These are phyloP conservation scores for Cymbidium sinense DNA, from an alignment of 106 monocot genomes.

Conservation along the genomic window DNA sequence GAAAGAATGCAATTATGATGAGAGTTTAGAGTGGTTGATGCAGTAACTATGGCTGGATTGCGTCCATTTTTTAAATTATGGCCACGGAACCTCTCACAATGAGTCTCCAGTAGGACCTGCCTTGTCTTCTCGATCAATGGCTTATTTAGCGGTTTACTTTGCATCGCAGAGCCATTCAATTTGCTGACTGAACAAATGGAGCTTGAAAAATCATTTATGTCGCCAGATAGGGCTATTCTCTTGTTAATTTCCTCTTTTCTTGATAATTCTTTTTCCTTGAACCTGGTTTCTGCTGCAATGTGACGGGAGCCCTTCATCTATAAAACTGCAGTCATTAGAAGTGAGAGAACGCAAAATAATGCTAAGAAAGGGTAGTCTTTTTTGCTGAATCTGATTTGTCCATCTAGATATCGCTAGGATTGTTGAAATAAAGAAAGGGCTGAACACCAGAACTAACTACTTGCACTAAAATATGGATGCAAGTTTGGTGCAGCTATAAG, in stretches of 20 bases:
- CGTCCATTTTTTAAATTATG: background rate
- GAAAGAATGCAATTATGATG: too few relatives aligned
- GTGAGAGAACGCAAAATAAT: background rate
- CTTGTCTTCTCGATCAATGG: conserved; percentile 46
- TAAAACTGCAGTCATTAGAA: conserved; percentile 17
- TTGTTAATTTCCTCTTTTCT: conserved; percentile 44
- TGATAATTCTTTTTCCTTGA: conserved; percentile 45
- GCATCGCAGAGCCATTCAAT: background rate
- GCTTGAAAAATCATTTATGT: conserved; percentile 5
- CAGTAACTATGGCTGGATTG: background rate
- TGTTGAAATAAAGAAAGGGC: too few relatives aligned
- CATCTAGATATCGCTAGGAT: too few relatives aligned
- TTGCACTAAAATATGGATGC: too few relatives aligned
- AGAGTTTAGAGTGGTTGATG: too few relatives aligned
- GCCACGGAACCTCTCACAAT: conserved; percentile 9
- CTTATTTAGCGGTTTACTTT: conserved; percentile 7
- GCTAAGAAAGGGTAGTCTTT: background rate
- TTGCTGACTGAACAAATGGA: background rate
- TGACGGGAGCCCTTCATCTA: conserved; percentile 79
- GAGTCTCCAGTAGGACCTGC: conserved; percentile 33
- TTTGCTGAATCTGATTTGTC: too few relatives aligned
- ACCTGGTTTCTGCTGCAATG: conserved; percentile 40
- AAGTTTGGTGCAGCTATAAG: too few relatives aligned
- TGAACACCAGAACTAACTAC: too few relatives aligned
- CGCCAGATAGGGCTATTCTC: conserved; percentile 44